A percentile compares a stretch with the other conserved stretches of the same genome.
Conservation (phyloP, 1,139 yeast genomes). For the Yamadazyma conglobata region DNA sequence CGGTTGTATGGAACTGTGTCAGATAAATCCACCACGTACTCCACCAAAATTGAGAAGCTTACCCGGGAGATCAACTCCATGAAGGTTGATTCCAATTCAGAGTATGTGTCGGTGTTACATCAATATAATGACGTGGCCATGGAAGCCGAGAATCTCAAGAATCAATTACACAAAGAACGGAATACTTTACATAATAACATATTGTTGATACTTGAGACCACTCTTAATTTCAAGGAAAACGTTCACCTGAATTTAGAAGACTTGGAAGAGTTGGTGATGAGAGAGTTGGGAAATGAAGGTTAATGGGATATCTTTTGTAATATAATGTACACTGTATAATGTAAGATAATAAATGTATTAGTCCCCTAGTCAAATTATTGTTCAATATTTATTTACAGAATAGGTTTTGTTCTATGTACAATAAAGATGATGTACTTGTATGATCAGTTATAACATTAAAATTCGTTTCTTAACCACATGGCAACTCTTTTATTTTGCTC, state of each 20-base stretch:
- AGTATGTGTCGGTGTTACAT: conserved; percentile 21
- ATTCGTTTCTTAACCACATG: conserved; percentile 63
- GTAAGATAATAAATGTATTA: too few relatives aligned
- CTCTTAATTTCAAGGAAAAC: conserved; percentile 61
- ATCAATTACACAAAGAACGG: conserved; percentile 46
- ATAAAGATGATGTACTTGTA: conserved; percentile 5
- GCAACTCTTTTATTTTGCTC: conserved; percentile 57
- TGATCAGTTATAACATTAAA: conserved; percentile 9
- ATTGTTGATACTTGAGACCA: conserved; percentile 53
- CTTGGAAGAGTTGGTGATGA: conserved; percentile 18
- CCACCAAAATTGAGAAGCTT: conserved; percentile 63
- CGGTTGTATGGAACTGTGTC: conserved; percentile 56
- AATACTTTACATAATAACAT: conserved; percentile 51
- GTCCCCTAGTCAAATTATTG: too few relatives aligned
- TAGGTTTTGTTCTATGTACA: too few relatives aligned
- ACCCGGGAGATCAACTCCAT: conserved; percentile 59
- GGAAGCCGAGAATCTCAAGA: conserved; percentile 51
- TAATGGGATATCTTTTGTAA: conserved; percentile 1
- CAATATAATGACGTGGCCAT: conserved; percentile 52
- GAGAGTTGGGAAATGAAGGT: conserved; percentile 7
- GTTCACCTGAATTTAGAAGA: conserved; percentile 59
- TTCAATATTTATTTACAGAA: too few relatives aligned
- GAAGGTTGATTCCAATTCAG: conserved; percentile 52
- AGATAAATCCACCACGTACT: conserved; percentile 50
- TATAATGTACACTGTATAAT: conserved; percentile 1